phyloP scores from a whole-genome alignment of 83 land plant genomes.

The Diphasiastrum complanatum region DNA sequence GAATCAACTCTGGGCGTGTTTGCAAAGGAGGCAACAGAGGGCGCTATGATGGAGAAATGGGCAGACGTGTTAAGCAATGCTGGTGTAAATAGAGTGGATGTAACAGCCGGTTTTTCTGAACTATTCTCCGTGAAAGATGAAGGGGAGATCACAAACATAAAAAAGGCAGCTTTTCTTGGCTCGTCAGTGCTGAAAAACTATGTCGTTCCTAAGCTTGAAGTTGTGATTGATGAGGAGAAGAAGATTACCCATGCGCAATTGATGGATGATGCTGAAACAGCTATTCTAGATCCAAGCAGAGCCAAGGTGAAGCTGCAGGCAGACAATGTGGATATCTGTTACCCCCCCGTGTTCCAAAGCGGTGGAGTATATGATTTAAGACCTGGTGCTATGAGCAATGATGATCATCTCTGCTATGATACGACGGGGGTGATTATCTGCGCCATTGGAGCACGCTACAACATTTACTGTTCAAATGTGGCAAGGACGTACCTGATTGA shows the following conservation, averaged over 20 bases:
- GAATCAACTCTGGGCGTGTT: constrained; percentile 49
- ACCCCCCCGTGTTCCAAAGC: constrained; percentile 92
- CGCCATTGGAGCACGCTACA: constrained; percentile 82
- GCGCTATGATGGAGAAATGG: constrained; percentile 73
- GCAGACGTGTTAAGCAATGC: constrained; percentile 43
- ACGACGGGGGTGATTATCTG: constrained; percentile 77
- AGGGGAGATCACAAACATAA: constrained; percentile 52
- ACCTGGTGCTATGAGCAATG: constrained; percentile 87
- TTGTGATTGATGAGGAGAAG: constrained; percentile 87
- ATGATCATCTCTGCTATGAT: constrained; percentile 75
- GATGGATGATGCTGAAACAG: constrained; percentile 90
- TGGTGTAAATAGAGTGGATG: constrained; percentile 43
- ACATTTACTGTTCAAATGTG: constrained; percentile 83
- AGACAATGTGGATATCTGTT: constrained; percentile 91
- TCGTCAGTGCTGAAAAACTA: constrained; percentile 61
- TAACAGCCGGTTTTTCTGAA: constrained; percentile 69
- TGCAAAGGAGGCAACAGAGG: constrained; percentile 65
- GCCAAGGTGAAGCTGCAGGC: constrained; percentile 68
- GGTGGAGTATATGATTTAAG: constrained; percentile 86
- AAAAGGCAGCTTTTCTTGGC: constrained; percentile 71
- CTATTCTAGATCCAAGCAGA: constrained; percentile 63
- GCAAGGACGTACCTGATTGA: constrained; percentile 80
- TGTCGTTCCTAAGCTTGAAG: constrained; percentile 90
- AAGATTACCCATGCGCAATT: constrained; percentile 71
- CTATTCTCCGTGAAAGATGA: constrained; percentile 79